phyloP scores from a whole-genome alignment of 495 filamentous ascomycete genomes.

The Penicillium nucicola region DNA sequence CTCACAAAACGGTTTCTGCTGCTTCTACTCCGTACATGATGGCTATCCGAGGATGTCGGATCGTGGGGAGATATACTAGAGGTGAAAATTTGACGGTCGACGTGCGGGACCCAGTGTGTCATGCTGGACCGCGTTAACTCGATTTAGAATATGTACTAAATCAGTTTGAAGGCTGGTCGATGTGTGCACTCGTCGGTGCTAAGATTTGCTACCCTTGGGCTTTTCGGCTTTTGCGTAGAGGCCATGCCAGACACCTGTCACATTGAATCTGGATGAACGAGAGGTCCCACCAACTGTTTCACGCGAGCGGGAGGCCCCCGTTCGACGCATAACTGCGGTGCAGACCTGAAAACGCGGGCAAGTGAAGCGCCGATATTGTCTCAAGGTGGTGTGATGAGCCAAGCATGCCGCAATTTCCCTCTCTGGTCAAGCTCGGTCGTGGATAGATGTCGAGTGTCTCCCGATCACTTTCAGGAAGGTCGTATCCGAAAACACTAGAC shows the following conservation, averaged over 20 bases:
- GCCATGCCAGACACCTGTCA: not conserved
- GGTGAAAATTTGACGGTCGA: too few relatives aligned
- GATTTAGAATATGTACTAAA: not conserved
- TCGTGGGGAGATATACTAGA: too few relatives aligned
- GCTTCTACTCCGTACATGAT: too few relatives aligned
- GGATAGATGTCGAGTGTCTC: not conserved
- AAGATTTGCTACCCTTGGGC: not conserved
- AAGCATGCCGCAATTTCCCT: not conserved
- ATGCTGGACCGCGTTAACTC: not conserved
- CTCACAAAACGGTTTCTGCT: too few relatives aligned
- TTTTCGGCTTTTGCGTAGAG: not conserved
- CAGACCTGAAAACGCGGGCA: not conserved
- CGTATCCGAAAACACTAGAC: not conserved
- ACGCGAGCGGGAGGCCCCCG: not conserved
- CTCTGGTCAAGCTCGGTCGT: not conserved
- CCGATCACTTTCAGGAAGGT: not conserved
- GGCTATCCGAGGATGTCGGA: too few relatives aligned
- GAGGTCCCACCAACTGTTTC: not conserved
- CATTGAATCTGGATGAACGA: not conserved
- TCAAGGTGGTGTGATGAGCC: not conserved
- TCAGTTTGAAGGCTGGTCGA: not conserved
- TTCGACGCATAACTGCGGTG: not conserved
- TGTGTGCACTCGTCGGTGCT: not conserved
- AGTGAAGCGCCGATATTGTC: not conserved
- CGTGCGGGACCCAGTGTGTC: too few relatives aligned